Percentiles rank a stretch among this genome's conserved stretches.
Evolutionary conservation across 768 basidiomycete species (phyloP).

Genomic region (Mycena rosella): DNA sequence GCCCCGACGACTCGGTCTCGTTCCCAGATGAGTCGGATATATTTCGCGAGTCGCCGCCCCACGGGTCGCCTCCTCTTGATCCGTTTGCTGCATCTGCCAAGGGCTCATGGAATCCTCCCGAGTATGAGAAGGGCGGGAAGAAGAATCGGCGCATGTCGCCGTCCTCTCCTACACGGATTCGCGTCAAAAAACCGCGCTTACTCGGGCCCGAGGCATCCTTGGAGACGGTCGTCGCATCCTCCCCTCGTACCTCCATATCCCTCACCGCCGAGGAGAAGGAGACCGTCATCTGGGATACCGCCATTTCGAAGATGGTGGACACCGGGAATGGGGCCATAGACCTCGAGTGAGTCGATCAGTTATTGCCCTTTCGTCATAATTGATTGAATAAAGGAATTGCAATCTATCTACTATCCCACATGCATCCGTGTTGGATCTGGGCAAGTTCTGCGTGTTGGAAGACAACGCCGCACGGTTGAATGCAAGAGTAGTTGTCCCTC

Average conservation of each 20-base stretch:
- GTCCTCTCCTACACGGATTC: conserved; percentile 37
- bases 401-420: conserved; percentile 64
- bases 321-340: conserved; percentile 63
- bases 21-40: conserved; percentile 4
- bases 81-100: conserved; percentile 74
- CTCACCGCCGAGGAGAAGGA: conserved; percentile 46
- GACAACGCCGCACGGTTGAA: conserved; percentile 47
- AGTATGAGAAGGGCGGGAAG: conserved; percentile 57
- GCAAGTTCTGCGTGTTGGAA: conserved; percentile 58
- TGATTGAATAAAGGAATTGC: conserved; percentile 46
- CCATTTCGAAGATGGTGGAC: conserved; percentile 58
- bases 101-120: conserved; percentile 51
- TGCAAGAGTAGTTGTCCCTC: conserved; percentile 12
- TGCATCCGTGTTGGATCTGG: conserved; percentile 61
- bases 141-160: conserved; percentile 43
- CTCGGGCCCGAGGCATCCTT: conserved; percentile 22
- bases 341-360: conserved; percentile 59
- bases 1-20: conserved; percentile 42
- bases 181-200: conserved; percentile 38
- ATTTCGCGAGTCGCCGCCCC: conserved; percentile 10
- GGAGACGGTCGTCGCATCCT: conserved; percentile 37
- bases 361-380: conserved; percentile 16
- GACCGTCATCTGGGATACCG: conserved; percentile 61
- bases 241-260: conserved; percentile 30
- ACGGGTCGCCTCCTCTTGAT: conserved; percentile 51